phyloP scores from a whole-genome alignment of 495 filamentous ascomycete species.

The Chaetomium cochliodes region DNA sequence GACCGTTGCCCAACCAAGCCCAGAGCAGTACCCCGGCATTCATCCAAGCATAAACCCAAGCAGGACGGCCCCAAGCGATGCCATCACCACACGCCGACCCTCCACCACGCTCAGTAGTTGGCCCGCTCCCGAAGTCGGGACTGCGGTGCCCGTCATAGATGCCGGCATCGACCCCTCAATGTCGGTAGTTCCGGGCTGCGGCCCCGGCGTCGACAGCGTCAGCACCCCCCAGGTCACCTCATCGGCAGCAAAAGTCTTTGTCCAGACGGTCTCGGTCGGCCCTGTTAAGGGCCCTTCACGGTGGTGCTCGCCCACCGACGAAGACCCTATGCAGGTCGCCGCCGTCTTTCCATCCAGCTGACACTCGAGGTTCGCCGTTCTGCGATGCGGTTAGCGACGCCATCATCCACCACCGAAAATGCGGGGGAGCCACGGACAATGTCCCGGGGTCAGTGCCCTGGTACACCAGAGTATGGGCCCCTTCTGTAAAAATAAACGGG shows the following conservation, averaged over 20 bases:
- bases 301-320: slow-evolving; percentile 32
- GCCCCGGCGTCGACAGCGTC: slow-evolving; percentile 36
- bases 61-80: neutral
- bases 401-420: neutral
- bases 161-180: slow-evolving; percentile 28
- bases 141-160: slow-evolving; percentile 14
- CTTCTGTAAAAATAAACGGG: slow-evolving; percentile 43
- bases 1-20: neutral
- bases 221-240: slow-evolving; percentile 40
- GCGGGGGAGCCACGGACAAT: slow-evolving; percentile 28
- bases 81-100: neutral
- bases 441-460: slow-evolving; percentile 28
- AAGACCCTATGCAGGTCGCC: slow-evolving; percentile 43
- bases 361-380: slow-evolving; percentile 39
- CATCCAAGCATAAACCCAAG: neutral
- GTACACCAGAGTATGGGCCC: slow-evolving; percentile 37
- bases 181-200: slow-evolving; percentile 27
- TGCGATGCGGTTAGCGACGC: slow-evolving; percentile 19
- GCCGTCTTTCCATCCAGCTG: slow-evolving; percentile 34
- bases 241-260: slow-evolving; percentile 33
- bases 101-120: neutral
- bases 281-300: slow-evolving; percentile 34
- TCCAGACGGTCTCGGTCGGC: slow-evolving; percentile 37
- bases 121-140: slow-evolving; percentile 19
- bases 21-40: neutral